Conservation (phyloP, 106 monocot species). For the Dendrobium officinale region DNA sequence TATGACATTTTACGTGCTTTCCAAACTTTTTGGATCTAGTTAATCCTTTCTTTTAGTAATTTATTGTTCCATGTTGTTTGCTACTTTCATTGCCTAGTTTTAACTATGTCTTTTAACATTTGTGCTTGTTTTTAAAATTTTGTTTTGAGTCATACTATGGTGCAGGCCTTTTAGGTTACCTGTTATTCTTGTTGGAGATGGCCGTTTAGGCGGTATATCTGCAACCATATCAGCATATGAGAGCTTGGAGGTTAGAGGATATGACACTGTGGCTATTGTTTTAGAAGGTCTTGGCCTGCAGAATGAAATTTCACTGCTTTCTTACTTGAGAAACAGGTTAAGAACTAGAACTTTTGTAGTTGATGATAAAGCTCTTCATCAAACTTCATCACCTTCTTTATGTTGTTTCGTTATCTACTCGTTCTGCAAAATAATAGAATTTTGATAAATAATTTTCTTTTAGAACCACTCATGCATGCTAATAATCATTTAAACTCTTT, state of each 20-base stretch:
- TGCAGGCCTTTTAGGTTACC: conserved; percentile 86
- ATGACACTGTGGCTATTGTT: conserved; percentile 80
- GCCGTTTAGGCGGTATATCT: conserved; percentile 90
- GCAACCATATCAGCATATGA: conserved; percentile 93
- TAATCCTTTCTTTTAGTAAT: background rate
- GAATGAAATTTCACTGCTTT: conserved; percentile 61
- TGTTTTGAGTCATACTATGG: background rate
- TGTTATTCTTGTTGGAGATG: conserved; percentile 89
- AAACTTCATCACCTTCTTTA: background rate
- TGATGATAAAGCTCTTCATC: background rate
- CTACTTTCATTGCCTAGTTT: background rate
- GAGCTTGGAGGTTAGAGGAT: conserved; percentile 77
- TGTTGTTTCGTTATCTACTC: background rate
- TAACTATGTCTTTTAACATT: background rate
- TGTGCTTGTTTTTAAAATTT: background rate
- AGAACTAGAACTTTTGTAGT: background rate
- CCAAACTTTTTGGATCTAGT: background rate
- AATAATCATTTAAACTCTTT: background rate
- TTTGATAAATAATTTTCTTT: background rate
- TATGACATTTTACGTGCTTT: background rate
- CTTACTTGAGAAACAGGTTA: conserved; percentile 81
- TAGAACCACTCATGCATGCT: background rate
- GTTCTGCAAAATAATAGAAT: background rate
- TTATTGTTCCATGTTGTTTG: conserved; percentile 7
- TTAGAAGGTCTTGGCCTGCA: conserved; percentile 64